phyloP scores from a whole-genome alignment of 164 flowering plant species.

The Euptelea pleiosperma region DNA sequence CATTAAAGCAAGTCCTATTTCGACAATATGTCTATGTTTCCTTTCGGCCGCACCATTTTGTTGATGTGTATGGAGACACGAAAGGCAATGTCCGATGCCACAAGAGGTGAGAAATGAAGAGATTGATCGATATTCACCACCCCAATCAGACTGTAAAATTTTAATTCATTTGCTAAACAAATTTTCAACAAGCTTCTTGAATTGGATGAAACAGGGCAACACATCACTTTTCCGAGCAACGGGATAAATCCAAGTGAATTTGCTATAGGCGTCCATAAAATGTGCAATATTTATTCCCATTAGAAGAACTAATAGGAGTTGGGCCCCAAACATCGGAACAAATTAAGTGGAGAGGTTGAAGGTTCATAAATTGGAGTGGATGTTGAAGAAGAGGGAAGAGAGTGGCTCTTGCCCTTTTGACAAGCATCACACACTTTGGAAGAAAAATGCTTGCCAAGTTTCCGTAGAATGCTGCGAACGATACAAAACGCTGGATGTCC shows the following conservation, averaged over 20 bases:
- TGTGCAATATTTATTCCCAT: background rate
- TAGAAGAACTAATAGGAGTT: background rate
- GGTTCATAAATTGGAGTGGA: background rate
- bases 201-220: background rate
- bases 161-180: background rate
- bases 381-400: background rate
- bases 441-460: no score
- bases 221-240: background rate
- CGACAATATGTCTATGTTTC: background rate
- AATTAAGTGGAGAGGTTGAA: background rate
- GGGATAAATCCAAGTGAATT: background rate
- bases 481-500: background rate
- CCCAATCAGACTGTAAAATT: background rate
- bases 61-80: no score
- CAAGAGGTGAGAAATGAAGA: background rate
- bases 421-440: background rate
- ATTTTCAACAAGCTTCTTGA: background rate
- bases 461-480: background rate
- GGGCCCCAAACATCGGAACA: slow-evolving; percentile 1
- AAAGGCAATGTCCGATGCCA: background rate
- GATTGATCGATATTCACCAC: background rate
- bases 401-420: background rate
- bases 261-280: background rate
- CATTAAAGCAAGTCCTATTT: background rate
- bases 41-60: background rate